Evolutionary conservation across 495 filamentous ascomycete species (phyloP), one percentile per base, ranked within the genome.

Genomic region (Letharia columbiana): DNA sequence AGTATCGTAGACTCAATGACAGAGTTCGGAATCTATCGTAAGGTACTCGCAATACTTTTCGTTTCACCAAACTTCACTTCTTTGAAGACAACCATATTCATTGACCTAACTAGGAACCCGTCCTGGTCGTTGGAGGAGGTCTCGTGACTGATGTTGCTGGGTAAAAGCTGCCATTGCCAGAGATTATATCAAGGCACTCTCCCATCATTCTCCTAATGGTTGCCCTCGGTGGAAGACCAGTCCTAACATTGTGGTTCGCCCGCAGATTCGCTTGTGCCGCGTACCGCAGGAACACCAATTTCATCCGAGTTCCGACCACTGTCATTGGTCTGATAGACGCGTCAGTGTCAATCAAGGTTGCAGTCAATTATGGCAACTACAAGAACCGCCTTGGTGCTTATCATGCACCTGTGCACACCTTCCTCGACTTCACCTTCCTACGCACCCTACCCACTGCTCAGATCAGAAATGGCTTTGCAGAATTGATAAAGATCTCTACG

Each of bases 301-400:
- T 78, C 76, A 84, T 84, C 67, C 75, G 74, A 59, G 75, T 88
- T 44, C 86, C 86, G 9, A 87, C 86, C 8, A 88, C 86, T 0
- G 79, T 87, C 64, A 86, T 88, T 71, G 85, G 86, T 39, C 73
- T 88, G 62, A 87, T 88, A 64, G 86, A 88, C 70, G 86, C 86
- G 6, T 84, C 81, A 4, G 85, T 87, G 54, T 83, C 79, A 47
- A 87, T 87, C 73, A 87, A 86, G 67, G 82, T 86, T 18, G 84
- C 83, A 35, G 85, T 89, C 63, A 88, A 89, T 73, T 83, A 87
- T 62, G 82, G 81, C 67, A 80, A 83, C 66, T 84, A 85, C 72
- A 87, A 88, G 77, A 88, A 88, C 71, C 75, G 84, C 7, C 79
- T 88, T 3, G 86, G 86, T 9, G 86, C 86, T 13, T 88, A 87